A percentile compares a stretch with the other conserved stretches of the same genome.
These are phyloP conservation scores for Schizonepeta tenuifolia DNA, from an alignment of 257 asterid species.

Conservation along the genomic window DNA sequence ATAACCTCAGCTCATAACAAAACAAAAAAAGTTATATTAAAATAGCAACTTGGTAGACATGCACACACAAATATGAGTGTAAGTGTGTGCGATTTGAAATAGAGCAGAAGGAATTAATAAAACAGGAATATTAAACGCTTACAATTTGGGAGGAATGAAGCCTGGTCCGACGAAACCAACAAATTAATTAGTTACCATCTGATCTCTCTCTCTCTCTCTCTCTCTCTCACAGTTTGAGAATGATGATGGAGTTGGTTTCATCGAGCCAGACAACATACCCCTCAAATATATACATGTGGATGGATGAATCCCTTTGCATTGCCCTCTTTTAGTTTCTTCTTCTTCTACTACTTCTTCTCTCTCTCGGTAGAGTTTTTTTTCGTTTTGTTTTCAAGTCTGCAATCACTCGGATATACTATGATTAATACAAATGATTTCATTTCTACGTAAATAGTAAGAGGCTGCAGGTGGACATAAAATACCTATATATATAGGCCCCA, in stretches of 20 bases:
- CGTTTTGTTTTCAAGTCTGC: not conserved
- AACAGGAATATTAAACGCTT: not conserved
- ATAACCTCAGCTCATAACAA: too few species aligned
- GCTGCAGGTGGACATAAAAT: not conserved
- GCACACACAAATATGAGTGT: not conserved
- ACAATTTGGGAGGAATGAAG: conserved; percentile 62
- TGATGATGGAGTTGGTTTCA: conserved; percentile 28
- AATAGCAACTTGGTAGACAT: too few species aligned
- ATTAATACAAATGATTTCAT: conserved; percentile 16
- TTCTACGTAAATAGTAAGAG: not conserved
- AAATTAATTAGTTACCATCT: too few species aligned
- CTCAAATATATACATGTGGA: conserved; percentile 35
- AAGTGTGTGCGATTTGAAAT: not conserved
- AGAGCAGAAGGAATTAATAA: too few species aligned
- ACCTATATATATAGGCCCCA: not conserved
- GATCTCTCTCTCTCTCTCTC: too few species aligned
- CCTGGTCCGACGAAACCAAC: conserved; percentile 62
- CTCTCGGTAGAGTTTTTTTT: not conserved
- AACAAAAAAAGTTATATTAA: too few species aligned
- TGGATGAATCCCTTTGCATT: not conserved
- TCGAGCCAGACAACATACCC: conserved; percentile 65
- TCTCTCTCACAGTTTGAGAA: too few species aligned
- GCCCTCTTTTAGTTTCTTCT: not conserved
- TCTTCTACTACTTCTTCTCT: not conserved
- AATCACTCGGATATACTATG: conserved; percentile 9